Evolutionary conservation across 2,329 filamentous ascomycete species (phyloP), one percentile per base, ranked within the genome.

Genomic region (Arthrocladium fulminans): DNA sequence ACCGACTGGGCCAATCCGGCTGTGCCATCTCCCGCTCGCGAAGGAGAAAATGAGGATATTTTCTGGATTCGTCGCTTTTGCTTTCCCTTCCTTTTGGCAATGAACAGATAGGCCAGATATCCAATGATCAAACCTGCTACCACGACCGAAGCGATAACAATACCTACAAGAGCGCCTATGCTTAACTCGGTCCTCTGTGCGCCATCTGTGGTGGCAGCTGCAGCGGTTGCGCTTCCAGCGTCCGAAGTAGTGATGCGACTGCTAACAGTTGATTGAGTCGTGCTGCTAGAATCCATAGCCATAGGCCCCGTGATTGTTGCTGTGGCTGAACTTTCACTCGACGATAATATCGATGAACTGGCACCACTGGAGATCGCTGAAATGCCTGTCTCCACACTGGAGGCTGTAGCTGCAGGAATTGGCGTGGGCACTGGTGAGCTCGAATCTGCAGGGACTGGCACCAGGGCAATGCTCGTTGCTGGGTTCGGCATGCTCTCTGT

Each of bases 11-110:
- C 45, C 2, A 51, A 45, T 42, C 12, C 25, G 2, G 50, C 12
- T 30, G 44, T 34, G 44, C 49, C 37, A 48, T 54, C n/a, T 41
- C 42, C 15, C 47, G 48, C 12, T 49, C 48, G 51, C 54, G 23
- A 51, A 46, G 39, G 45, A 52, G 42, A 29, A 35, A 20, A 47
- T 49, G 23, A 54, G 55, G 49, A 60, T 56, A 5, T 61, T 54
- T 1, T 65, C 66, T 13, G 66, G 61, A n/a, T 65, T 65, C 32
- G 67, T 63, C 6, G 63, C 60, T 12, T 61, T 53, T 53, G 66
- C 65, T 4, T 65, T 67, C 45, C 61, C 60, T 22, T 39, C 15
- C 29, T 34, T 42, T 34, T 45, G 12, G 35, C 48, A 46, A 37
- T 45, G 23, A 50, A 20, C 22, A 43, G 17, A 22, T 49, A 42